Percentiles rank a stretch among this genome's conserved stretches.
phyloP scores from a whole-genome alignment of 179 eudicot genomes.

The Sideroxylon spinosum region DNA sequence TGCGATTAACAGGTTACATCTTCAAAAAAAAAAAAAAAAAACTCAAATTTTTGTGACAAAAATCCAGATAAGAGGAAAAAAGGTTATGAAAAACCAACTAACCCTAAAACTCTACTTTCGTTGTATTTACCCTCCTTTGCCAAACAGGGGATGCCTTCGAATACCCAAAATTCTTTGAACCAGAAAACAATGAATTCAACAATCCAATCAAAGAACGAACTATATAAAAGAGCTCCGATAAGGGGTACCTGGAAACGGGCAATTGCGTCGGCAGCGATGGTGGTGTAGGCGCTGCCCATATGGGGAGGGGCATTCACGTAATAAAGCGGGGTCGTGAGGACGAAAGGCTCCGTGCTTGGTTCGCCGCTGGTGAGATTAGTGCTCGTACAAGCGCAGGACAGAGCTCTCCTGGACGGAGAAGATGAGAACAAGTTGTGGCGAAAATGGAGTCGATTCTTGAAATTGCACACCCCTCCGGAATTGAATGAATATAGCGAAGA shows the following conservation, averaged over 20 bases:
- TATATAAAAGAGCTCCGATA: neutral
- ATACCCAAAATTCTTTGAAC: neutral
- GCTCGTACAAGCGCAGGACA: conserved; percentile 39
- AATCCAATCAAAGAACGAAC: neutral
- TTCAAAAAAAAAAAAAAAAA: no score
- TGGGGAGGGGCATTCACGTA: conserved; percentile 99
- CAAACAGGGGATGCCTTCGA: neutral
- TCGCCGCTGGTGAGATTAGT: neutral
- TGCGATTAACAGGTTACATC: no score
- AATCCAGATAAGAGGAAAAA: no score
- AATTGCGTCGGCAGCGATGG: conserved; percentile 96
- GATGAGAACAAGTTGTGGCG: conserved; percentile 24
- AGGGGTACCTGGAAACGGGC: conserved; percentile 84
- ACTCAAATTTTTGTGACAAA: no score
- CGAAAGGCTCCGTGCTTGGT: conserved; percentile 39
- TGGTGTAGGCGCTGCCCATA: conserved; percentile 98
- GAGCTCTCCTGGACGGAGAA: conserved; percentile 27
- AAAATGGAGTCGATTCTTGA: conserved; percentile 24
- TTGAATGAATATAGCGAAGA: conserved; percentile 20
- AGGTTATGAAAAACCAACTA: no score
- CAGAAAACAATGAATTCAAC: neutral
- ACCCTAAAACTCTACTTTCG: neutral
- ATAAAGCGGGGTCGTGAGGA: conserved; percentile 92
- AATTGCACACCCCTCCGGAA: conserved; percentile 17
- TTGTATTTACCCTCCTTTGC: neutral